A percentile compares a stretch with the other conserved stretches of the same genome.
These are phyloP conservation scores for Russula sp. DNA, from an alignment of 768 basidiomycete genomes.

Conservation along the genomic window DNA sequence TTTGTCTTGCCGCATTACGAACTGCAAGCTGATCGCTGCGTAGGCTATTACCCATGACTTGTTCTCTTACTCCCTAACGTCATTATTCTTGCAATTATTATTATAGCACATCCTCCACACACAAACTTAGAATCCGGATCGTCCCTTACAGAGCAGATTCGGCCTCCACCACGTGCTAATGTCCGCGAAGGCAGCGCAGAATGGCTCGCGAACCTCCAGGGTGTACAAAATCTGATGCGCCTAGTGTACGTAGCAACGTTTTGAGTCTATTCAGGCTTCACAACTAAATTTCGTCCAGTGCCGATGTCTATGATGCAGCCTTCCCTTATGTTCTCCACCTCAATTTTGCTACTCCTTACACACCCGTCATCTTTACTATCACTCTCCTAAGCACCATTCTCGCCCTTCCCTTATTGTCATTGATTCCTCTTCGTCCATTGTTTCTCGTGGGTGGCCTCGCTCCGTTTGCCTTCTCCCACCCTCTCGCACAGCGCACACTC, in stretches of 20 bases:
- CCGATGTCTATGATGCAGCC: conserved; percentile 51
- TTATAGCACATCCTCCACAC: conserved; percentile 51
- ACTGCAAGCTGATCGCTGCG: not conserved
- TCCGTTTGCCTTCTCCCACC: too few relatives aligned
- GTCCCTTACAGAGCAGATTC: conserved; percentile 14
- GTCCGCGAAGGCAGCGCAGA: conserved; percentile 59
- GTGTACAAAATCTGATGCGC: conserved; percentile 89
- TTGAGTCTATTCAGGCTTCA: not conserved
- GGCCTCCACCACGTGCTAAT: conserved; percentile 33
- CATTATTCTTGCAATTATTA: conserved; percentile 53
- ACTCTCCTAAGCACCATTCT: conserved; percentile 39
- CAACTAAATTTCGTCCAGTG: conserved; percentile 32
- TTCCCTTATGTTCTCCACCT: conserved; percentile 47
- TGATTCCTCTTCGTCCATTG: too few relatives aligned
- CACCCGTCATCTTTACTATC: conserved; percentile 44
- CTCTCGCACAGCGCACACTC: too few relatives aligned
- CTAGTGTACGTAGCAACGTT: conserved; percentile 46
- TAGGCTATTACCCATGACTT: conserved; percentile 74
- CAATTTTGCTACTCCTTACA: conserved; percentile 45
- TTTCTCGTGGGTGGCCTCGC: too few relatives aligned
- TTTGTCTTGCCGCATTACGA: not conserved
- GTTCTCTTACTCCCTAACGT: conserved; percentile 64
- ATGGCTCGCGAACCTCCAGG: conserved; percentile 85
- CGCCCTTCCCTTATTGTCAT: too few relatives aligned
- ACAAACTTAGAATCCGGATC: not conserved